Base-by-base conservation (phyloP, 495 filamentous ascomycete species). In the Articulospora tetracladia region DNA sequence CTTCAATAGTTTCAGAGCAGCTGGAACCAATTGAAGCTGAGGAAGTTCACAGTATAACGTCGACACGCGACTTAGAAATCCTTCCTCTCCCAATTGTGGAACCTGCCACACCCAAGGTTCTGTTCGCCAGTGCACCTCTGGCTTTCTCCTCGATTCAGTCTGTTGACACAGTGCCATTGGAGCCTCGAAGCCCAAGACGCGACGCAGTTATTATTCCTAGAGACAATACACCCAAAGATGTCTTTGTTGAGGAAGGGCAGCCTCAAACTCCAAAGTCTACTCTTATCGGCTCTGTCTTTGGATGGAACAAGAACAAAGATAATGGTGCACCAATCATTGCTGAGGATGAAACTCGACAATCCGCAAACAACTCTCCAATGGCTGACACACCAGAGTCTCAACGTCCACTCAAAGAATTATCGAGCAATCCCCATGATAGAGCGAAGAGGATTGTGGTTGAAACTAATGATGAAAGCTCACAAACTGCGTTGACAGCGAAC, bases 401-500 rank as follows among this genome's bases (percentile, higher is more conserved):
- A 55, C 65, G 73, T 64, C 72, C 76, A 56, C 66, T 78, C 67
- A 63, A 76, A 68, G 74, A 75, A 48, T 65, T 72, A 41, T 75
- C 72, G 13, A 65, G 64, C 54, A 80, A 77, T 53, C 65, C 70
- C 3, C 68, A 70, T 26, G 58, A 68, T 17, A 64, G 71, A 51
- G 74, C 68, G 41, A 79, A 76, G 62, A 73, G 49, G 27, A 13
- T 58, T 11, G 57, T 53, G 1, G 36, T 71, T 17, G 57, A 78
- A 46, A 85, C 77, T 50, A 73, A 76, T 34, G 87, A 93, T 67
- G 86, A 91, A 56, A 80, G 82, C 51, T 82, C 84, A 15, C 91
- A 95, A 71, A 93, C 91, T 32, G 75, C 84, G 8, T 71, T 93
- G 32, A 92, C 89, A 15, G 83, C 86, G 0, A 81, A 87, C 44